Evolutionary conservation across 1,139 yeast genomes (phyloP).

Genomic region (Geotrichum carabidarum): DNA sequence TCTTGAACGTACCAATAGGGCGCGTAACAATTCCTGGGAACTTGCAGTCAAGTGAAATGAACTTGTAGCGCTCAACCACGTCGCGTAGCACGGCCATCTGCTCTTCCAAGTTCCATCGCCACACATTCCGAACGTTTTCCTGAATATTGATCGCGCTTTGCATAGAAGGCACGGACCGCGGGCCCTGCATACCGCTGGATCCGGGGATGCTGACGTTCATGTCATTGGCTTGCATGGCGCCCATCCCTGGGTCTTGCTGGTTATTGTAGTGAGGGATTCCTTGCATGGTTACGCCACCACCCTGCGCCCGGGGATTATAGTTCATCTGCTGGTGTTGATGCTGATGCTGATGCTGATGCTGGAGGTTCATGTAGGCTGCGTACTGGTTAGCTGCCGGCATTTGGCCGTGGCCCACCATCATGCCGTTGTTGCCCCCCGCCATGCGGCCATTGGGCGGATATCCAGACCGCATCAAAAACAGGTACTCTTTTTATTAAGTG

Average conservation of each 20-base stretch:
- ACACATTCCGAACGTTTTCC: conserved; percentile 48
- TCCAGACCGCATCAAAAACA: conserved; percentile 17
- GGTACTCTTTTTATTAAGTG: too few species aligned
- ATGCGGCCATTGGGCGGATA: conserved; percentile 18
- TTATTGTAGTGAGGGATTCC: conserved; percentile 13
- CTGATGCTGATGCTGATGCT: conserved; percentile 14
- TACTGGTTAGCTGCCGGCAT: conserved; percentile 14
- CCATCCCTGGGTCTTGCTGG: conserved; percentile 14
- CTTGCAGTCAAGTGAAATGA: conserved; percentile 73
- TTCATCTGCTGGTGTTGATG: conserved; percentile 16
- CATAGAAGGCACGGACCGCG: conserved; percentile 12
- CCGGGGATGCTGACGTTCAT: conserved; percentile 13
- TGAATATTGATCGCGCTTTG: conserved; percentile 9
- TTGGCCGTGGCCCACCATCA: conserved; percentile 21
- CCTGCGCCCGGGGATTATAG: conserved; percentile 15
- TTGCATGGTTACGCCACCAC: conserved; percentile 12
- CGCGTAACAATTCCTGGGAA: conserved; percentile 95
- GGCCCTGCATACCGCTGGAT: conserved; percentile 10
- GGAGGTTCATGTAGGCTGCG: conserved; percentile 14
- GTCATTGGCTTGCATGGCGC: conserved; percentile 8
- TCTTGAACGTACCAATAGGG: conserved; percentile 91
- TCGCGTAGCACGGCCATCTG: conserved; percentile 74
- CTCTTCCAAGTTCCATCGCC: conserved; percentile 77
- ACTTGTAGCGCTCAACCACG: conserved; percentile 62
- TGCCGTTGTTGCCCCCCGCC: conserved; percentile 17